Percentiles rank a stretch among this genome's conserved stretches.
phyloP scores from a whole-genome alignment of 2,329 filamentous ascomycete species.

The Davidsoniella australis region DNA sequence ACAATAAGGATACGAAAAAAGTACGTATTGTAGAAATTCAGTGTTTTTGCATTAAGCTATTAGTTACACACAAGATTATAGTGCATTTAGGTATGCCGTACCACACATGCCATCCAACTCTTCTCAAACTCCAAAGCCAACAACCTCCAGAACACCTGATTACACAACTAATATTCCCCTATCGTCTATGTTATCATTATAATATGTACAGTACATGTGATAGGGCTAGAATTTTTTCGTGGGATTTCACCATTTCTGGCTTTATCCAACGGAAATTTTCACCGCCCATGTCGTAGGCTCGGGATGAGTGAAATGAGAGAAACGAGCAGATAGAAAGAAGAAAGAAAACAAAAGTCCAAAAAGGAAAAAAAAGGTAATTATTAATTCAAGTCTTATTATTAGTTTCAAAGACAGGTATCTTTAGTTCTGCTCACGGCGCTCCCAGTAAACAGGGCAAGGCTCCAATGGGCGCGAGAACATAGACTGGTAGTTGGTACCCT shows the following conservation, averaged over 20 bases:
- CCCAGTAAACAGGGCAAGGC: constrained; percentile 58
- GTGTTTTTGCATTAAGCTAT: constrained; percentile 8
- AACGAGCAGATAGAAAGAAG: background rate
- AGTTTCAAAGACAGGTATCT: background rate
- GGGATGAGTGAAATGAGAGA: background rate
- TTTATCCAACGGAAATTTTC: no score
- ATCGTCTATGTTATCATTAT: constrained; percentile 8
- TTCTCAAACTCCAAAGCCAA: background rate
- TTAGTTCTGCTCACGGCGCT: constrained; percentile 35
- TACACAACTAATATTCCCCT: background rate
- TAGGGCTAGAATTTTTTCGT: no score
- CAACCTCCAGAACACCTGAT: background rate
- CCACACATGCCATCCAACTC: background rate
- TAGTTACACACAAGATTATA: background rate
- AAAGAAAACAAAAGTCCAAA: background rate
- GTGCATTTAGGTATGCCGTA: no score
- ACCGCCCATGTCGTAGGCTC: no score
- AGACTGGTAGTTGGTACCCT: constrained; percentile 51
- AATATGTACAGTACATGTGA: constrained; percentile 9
- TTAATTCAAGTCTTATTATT: constrained; percentile 4
- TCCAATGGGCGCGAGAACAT: constrained; percentile 59
- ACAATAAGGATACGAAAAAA: background rate
- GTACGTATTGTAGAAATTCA: background rate
- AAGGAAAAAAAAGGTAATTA: background rate
- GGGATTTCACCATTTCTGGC: no score